These are phyloP conservation scores for Protomyces pachydermus DNA, from an alignment of 1,139 yeast species.

Conservation along the genomic window DNA sequence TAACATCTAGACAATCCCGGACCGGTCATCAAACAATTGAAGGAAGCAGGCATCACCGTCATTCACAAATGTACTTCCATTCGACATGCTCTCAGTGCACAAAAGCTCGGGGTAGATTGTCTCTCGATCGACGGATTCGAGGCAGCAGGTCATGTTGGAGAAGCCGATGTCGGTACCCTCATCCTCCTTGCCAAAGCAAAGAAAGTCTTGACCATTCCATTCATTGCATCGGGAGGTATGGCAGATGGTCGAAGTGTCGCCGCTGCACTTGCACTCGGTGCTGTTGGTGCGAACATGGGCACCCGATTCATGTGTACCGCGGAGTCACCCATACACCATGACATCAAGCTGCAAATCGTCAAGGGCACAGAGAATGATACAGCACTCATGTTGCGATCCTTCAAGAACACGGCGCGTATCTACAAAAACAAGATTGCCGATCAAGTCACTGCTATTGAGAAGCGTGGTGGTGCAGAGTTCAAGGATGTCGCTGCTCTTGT, in stretches of 20 bases:
- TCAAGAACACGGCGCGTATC: slow-evolving; percentile 39
- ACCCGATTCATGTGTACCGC: slow-evolving; percentile 40
- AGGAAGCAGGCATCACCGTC: slow-evolving; percentile 35
- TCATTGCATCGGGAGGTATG: slow-evolving; percentile 41
- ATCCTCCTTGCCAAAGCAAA: slow-evolving; percentile 38
- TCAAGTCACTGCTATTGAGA: slow-evolving; percentile 36
- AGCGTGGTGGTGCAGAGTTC: slow-evolving; percentile 35
- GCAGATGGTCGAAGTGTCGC: slow-evolving; percentile 41
- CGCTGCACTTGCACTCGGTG: slow-evolving; percentile 41
- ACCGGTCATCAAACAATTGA: slow-evolving; percentile 35
- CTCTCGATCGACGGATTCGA: slow-evolving; percentile 41
- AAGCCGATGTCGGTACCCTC: slow-evolving; percentile 39
- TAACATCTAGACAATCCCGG: slow-evolving; percentile 34
- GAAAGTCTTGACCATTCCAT: slow-evolving; percentile 38
- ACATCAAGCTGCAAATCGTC: slow-evolving; percentile 39
- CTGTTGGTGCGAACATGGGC: slow-evolving; percentile 41
- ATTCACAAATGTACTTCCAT: slow-evolving; percentile 41
- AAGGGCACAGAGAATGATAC: slow-evolving; percentile 39
- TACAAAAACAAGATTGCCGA: slow-evolving; percentile 38
- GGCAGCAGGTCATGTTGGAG: slow-evolving; percentile 43
- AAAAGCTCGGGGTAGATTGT: slow-evolving; percentile 40
- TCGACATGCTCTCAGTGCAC: slow-evolving; percentile 39
- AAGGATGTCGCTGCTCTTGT: slow-evolving; percentile 37
- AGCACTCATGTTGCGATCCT: slow-evolving; percentile 37
- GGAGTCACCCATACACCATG: slow-evolving; percentile 40